A percentile compares a stretch with the other conserved stretches of the same genome.
These are phyloP conservation scores for Phytopythium oedochilum DNA, from an alignment of 352 stramenopile genomes.

Conservation along the genomic window DNA sequence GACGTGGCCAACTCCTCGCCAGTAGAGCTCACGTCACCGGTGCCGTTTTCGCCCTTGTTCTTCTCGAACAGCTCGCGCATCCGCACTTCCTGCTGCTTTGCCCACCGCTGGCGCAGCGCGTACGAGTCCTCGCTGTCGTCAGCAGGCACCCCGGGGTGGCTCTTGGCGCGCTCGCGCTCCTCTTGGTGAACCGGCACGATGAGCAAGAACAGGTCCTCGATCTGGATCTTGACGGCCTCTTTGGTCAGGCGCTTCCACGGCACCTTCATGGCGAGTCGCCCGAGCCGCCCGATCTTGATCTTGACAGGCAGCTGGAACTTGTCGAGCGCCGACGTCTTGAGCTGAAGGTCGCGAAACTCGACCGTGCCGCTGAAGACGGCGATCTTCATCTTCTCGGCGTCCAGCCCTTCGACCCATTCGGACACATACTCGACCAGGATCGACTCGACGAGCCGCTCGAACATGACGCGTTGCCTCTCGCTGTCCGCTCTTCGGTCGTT, in stretches of 20 bases:
- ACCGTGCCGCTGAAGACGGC: conserved; percentile 80
- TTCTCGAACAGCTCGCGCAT: conserved; percentile 76
- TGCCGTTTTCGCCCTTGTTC: conserved; percentile 43
- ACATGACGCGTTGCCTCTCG: conserved; percentile 33
- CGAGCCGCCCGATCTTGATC: conserved; percentile 68
- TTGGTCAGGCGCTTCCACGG: conserved; percentile 83
- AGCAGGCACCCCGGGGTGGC: conserved; percentile 1
- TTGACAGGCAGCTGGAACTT: conserved; percentile 78
- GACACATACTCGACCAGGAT: conserved; percentile 85
- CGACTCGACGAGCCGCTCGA: conserved; percentile 83
- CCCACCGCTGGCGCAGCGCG: conserved; percentile 51
- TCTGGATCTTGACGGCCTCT: conserved; percentile 65
- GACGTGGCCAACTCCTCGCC: conserved; percentile 40
- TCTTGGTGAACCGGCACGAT: conserved; percentile 64
- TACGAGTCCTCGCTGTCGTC: conserved; percentile 54
- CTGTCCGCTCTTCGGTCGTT: background rate
- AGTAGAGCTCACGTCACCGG: background rate
- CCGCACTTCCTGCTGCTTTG: conserved; percentile 80
- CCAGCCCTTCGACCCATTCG: conserved; percentile 79
- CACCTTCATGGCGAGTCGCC: conserved; percentile 71
- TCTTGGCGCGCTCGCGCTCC: conserved; percentile 33
- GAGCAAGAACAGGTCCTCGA: conserved; percentile 75
- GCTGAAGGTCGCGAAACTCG: conserved; percentile 72
- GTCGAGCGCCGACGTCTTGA: conserved; percentile 61
- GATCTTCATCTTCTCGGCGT: conserved; percentile 87